Percentiles rank a stretch among this genome's conserved stretches.
Evolutionary conservation across 495 filamentous ascomycete genomes (phyloP).

Genomic region (Tuber borchii): DNA sequence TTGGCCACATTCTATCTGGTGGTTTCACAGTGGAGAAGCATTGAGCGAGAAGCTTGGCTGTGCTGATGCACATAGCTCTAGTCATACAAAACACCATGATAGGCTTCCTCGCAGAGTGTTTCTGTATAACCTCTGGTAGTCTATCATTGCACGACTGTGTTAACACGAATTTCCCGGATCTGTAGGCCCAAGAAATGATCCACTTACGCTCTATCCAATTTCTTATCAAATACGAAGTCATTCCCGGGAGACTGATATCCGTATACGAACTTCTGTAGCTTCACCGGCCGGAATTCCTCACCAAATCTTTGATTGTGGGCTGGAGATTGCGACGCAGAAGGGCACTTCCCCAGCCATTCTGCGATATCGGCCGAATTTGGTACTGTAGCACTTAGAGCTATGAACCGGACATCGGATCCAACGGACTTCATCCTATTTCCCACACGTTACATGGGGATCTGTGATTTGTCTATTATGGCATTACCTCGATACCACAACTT

Average conservation of each 20-base stretch:
- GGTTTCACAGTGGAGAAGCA: constrained; percentile 56
- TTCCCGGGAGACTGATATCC: constrained; percentile 63
- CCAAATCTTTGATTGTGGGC: constrained; percentile 76
- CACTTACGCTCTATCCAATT: constrained; percentile 62
- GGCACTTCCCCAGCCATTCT: constrained; percentile 77
- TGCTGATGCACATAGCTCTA: constrained; percentile 65
- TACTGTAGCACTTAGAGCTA: constrained; percentile 87
- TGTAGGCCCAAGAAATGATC: background rate
- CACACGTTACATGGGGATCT: background rate
- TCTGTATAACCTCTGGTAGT: constrained; percentile 66
- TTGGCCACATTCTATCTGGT: constrained; percentile 60
- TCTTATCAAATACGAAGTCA: constrained; percentile 81
- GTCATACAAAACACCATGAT: constrained; percentile 93
- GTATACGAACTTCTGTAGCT: constrained; percentile 77
- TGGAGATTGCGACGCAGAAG: constrained; percentile 59
- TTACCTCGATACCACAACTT: constrained; percentile 75
- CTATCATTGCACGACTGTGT: constrained; percentile 37
- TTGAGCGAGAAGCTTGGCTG: constrained; percentile 65
- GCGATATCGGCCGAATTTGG: constrained; percentile 90
- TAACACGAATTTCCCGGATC: background rate
- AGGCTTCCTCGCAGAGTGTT: constrained; percentile 71
- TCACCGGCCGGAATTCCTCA: constrained; percentile 84
- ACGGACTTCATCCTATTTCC: constrained; percentile 76
- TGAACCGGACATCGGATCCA: constrained; percentile 76
- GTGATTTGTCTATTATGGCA: background rate